Evolutionary conservation across 177 flowering plant species (phyloP), one percentile per base, ranked within the genome.

Genomic region (Vitis hybrid): DNA sequence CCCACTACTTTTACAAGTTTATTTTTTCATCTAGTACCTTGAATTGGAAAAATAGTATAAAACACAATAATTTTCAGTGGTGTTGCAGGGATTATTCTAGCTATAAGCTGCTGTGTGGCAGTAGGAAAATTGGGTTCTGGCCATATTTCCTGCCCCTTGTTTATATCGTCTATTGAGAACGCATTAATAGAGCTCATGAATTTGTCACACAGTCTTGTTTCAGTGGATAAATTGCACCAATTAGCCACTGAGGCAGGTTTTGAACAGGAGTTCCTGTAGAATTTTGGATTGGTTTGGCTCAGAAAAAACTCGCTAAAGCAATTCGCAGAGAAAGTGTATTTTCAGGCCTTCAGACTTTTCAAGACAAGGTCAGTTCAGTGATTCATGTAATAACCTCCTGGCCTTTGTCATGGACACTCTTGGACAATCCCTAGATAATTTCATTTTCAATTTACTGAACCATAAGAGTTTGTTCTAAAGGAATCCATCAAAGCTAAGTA

Each of bases 281-380:
- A 68, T 88, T 88, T 79, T 88, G 89, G 90, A 81, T 88, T 66
- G 83, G 83, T 16, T 65, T 89, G 75, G 86, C 87, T 63, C 82
- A 80, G 68, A 62, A 64, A 63, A 88, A 86, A 65, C 89, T 90
- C 11, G 72, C 68, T 64, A 32, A 56, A 16, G 92, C 89, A 72
- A 82, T 88, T 49, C 74, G 76, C 24, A 80, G 85, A 73, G 90
- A 88, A 68, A 68, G 74, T 68, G 56, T 81, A 52, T 61, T 72
- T 49, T 52, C 70, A n/a, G 68, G 67, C 72, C 74, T 69, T 65
- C 72, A 76, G 15, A 56, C 2, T 19, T 74, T 60, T 58, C 60
- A 69, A 35, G 65, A 70, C 72, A 80, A 80, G 89, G 94, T 88
- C 52, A 59, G 79, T 64, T 54, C 40, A 15, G 13, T 68, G 40